These are phyloP conservation scores for Solanum gandarillasii DNA, from an alignment of 257 asterid species.

Conservation along the genomic window DNA sequence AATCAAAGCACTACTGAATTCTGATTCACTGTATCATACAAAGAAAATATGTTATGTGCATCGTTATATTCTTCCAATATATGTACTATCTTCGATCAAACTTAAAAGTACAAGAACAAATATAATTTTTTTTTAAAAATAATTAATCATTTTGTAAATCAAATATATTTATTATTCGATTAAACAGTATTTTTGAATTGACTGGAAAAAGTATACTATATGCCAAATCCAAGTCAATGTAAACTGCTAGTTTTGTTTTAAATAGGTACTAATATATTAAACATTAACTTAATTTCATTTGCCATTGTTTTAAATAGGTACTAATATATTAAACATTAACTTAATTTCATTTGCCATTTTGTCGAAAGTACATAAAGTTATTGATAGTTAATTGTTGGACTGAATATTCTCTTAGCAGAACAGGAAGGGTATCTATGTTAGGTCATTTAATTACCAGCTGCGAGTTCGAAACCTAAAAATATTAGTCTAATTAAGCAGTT, in stretches of 20 bases:
- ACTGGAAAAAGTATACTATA: neutral
- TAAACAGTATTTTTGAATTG: neutral
- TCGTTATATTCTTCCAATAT: neutral
- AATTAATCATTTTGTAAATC: neutral
- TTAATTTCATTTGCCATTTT: neutral
- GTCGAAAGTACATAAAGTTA: neutral
- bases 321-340: neutral
- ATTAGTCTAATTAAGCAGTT: neutral
- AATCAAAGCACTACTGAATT: neutral
- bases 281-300: neutral
- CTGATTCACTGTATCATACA: neutral
- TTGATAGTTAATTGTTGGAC: neutral
- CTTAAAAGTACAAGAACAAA: too few relatives aligned
- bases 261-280: neutral
- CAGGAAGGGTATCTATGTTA: neutral
- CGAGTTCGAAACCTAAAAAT: neutral
- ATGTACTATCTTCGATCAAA: too few relatives aligned
- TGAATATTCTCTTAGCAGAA: neutral
- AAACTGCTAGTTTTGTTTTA: neutral
- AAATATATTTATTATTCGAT: too few relatives aligned
- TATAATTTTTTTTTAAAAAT: accelerated
- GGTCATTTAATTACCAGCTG: neutral
- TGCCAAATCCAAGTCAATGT: neutral
- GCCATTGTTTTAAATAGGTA: neutral
- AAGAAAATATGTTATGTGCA: neutral